These are phyloP conservation scores for Exidia glandulosa DNA, from an alignment of 768 basidiomycete species.

Conservation along the genomic window DNA sequence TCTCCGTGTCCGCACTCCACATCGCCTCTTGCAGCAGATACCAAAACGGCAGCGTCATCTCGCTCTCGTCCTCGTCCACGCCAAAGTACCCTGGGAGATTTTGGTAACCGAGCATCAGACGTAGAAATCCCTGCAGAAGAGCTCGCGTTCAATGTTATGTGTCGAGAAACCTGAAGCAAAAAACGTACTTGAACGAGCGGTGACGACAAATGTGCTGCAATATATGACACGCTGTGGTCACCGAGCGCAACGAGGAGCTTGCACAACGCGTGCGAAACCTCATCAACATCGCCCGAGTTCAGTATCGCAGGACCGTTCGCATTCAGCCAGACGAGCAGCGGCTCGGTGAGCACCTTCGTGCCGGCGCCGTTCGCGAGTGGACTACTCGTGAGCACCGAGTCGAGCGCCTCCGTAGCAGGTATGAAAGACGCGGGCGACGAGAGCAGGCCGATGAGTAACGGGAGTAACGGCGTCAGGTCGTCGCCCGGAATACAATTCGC, in stretches of 20 bases:
- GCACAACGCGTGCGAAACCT: conserved; percentile 60
- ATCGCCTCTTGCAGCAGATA: conserved; percentile 82
- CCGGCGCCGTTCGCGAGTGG: conserved; percentile 61
- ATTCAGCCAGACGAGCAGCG: conserved; percentile 71
- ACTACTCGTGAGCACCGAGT: conserved; percentile 70
- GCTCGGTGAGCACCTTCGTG: conserved; percentile 65
- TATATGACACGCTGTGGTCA: conserved; percentile 74
- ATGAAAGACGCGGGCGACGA: conserved; percentile 44
- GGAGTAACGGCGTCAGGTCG: conserved; percentile 46
- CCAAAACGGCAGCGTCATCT: conserved; percentile 82
- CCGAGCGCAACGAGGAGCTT: conserved; percentile 73
- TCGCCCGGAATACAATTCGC: conserved; percentile 22
- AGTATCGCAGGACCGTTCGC: conserved; percentile 40
- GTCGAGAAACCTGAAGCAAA: conserved; percentile 12
- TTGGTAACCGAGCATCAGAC: conserved; percentile 61
- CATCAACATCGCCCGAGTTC: conserved; percentile 26
- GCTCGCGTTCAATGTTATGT: conserved; percentile 43
- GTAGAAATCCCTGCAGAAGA: conserved; percentile 65
- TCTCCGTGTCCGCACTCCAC: conserved; percentile 45
- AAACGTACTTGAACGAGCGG: conserved; percentile 23
- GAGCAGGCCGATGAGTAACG: conserved; percentile 48
- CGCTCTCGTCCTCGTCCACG: conserved; percentile 78
- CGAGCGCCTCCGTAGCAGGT: conserved; percentile 56
- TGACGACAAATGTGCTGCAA: conserved; percentile 58
- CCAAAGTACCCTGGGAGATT: conserved; percentile 66